Evolutionary conservation across 2,329 filamentous ascomycete genomes (phyloP).

Genomic region (Plenodomus tracheiphilus): DNA sequence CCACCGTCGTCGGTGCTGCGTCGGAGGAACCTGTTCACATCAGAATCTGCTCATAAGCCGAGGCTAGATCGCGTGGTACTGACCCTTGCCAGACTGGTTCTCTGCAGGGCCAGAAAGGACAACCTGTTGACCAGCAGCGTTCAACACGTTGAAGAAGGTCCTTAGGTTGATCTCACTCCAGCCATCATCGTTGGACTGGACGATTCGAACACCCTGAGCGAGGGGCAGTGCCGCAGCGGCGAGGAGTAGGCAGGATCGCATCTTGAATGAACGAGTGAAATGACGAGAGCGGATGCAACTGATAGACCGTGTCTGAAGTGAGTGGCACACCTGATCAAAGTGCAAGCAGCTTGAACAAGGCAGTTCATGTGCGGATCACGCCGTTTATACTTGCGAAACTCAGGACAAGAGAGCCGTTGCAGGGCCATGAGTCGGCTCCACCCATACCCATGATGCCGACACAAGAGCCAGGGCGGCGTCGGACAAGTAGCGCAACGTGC

Average conservation of each 20-base stretch:
- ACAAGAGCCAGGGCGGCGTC: slow-evolving; percentile 1
- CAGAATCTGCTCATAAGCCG: slow-evolving; percentile 1
- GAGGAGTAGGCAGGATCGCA: slow-evolving; percentile 32
- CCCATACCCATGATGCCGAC: background rate
- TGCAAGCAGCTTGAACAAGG: background rate
- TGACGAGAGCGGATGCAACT: background rate
- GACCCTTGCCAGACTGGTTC: slow-evolving; percentile 66
- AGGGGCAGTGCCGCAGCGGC: slow-evolving; percentile 29
- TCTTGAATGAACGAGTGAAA: slow-evolving; percentile 44
- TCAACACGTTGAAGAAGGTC: slow-evolving; percentile 61
- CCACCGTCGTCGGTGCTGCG: slow-evolving; percentile 53
- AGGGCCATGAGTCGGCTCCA: background rate
- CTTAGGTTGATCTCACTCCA: slow-evolving; percentile 73
- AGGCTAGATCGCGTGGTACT: slow-evolving; percentile 5
- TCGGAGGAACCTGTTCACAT: slow-evolving; percentile 56
- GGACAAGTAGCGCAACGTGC: slow-evolving; percentile 18
- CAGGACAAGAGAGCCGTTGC: background rate
- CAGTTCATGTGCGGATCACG: background rate
- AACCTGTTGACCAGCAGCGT: slow-evolving; percentile 60
- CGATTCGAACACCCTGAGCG: slow-evolving; percentile 35
- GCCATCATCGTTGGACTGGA: slow-evolving; percentile 73
- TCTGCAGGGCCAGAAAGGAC: slow-evolving; percentile 69
- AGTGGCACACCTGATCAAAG: background rate
- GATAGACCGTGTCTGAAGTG: background rate
- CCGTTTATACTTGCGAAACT: slow-evolving; percentile 11